Conservation (phyloP, 768 basidiomycete genomes). For the Russula ochroleuca region DNA sequence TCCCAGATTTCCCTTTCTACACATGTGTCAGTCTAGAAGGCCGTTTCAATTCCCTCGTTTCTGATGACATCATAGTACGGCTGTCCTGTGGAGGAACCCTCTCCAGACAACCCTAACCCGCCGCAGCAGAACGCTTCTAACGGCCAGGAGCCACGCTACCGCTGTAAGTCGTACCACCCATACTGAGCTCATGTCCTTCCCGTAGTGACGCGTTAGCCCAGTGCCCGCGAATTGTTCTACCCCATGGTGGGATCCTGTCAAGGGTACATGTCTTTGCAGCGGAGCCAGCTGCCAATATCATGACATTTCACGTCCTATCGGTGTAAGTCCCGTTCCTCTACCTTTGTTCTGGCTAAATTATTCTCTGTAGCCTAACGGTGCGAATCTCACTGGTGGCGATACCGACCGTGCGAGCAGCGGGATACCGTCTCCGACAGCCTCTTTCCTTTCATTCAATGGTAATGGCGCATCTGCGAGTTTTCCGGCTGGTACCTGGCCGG, state of each 20-base stretch:
- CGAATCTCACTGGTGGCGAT: slow-evolving; percentile 60
- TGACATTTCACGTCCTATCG: slow-evolving; percentile 61
- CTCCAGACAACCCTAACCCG: slow-evolving; percentile 61
- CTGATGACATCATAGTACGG: slow-evolving; percentile 50
- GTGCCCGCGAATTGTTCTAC: slow-evolving; percentile 71
- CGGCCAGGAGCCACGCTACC: slow-evolving; percentile 47
- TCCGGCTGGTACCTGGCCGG: slow-evolving; percentile 14
- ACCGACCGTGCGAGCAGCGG: slow-evolving; percentile 52
- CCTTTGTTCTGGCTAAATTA: slow-evolving; percentile 6
- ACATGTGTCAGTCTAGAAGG: slow-evolving; percentile 55
- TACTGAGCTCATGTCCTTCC: not conserved
- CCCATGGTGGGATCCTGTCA: slow-evolving; percentile 77
- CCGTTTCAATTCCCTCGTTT: not conserved
- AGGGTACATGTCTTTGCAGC: slow-evolving; percentile 58
- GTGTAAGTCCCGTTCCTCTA: slow-evolving; percentile 41
- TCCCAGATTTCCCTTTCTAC: slow-evolving; percentile 73
- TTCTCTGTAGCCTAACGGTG: slow-evolving; percentile 53
- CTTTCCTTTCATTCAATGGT: slow-evolving; percentile 25
- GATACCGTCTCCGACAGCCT: slow-evolving; percentile 8
- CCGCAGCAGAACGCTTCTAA: slow-evolving; percentile 52
- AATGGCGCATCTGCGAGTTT: slow-evolving; percentile 17
- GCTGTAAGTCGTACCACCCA: slow-evolving; percentile 43
- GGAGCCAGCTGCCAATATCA: slow-evolving; percentile 54
- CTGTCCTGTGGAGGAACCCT: slow-evolving; percentile 55
- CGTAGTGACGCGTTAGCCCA: slow-evolving; percentile 28